phyloP scores from a whole-genome alignment of 345 rosid genomes.

The Arabis alpina region DNA sequence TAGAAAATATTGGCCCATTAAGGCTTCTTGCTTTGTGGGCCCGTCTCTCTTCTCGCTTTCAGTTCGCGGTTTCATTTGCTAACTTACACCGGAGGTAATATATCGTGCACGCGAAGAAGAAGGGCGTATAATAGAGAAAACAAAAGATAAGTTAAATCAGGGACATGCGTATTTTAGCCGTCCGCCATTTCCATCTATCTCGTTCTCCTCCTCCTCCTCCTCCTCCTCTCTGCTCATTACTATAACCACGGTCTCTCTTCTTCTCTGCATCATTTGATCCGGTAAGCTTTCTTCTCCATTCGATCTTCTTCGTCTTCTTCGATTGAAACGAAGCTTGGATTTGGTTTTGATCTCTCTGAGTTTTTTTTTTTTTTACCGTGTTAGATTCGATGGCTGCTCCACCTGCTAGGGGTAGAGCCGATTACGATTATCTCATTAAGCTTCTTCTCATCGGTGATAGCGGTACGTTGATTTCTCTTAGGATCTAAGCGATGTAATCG shows the following conservation, averaged over 20 bases:
- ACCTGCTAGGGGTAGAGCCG: constrained; percentile 80
- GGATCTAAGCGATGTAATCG: constrained; percentile 22
- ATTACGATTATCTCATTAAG: constrained; percentile 75
- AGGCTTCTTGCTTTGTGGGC: constrained; percentile 27
- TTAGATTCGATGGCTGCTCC: constrained; percentile 65
- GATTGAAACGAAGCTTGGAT: constrained; percentile 9
- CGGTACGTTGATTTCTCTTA: constrained; percentile 43
- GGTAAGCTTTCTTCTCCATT: constrained; percentile 26
- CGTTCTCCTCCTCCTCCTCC: constrained; percentile 36
- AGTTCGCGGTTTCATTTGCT: constrained; percentile 3
- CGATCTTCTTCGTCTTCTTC: neutral
- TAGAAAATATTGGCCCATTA: neutral
- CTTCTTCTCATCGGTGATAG: constrained; percentile 79
- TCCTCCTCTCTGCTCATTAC: constrained; percentile 27
- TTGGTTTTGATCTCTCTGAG: constrained; percentile 27
- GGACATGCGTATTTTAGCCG: constrained; percentile 42
- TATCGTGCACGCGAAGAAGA: constrained; percentile 43
- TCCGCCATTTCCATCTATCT: constrained; percentile 46
- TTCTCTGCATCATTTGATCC: constrained; percentile 30
- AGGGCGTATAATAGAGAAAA: constrained; percentile 15
- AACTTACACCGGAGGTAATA: constrained; percentile 33
- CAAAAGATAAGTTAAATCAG: constrained; percentile 25
- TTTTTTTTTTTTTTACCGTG: neutral
- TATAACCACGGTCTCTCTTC: no score
- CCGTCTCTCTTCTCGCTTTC: neutral